Base-by-base conservation (phyloP, 257 asterid species). In the Rhazya stricta region DNA sequence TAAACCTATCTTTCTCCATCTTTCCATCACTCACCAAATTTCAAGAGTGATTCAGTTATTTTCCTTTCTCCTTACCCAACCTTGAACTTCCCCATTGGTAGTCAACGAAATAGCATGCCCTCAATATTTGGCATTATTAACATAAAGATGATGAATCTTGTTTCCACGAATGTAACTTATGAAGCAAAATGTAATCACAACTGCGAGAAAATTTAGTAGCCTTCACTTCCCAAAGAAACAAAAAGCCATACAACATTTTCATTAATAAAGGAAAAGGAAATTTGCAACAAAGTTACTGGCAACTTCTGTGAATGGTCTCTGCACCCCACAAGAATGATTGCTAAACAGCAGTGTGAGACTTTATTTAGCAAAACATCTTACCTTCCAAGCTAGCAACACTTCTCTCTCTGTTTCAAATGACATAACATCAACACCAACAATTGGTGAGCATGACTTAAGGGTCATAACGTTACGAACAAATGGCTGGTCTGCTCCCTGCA, bases 371-470 rank as follows among this genome's bases (percentile, higher is more conserved):
- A 68, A 69, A 76, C 77, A 39, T 45, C 78, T 86, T 90, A 95
- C 99, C 98, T 96, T 92, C 99, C 99, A 95, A 79, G 98, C 99
- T 76, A 88, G 83, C 48, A 95, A 83, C 74, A 95, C 89, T 84
- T 92, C 96, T 79, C 83, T 91, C 83, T 95, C 99, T 3, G 98
- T 87, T 69, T 92, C 97, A 80, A 95, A 92, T 72, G 99, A 89
- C 98, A 95, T 91, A 76, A 95, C 96, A 86, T 95, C 97, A 78
- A 89, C 98, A 78, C 98, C 99, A 85, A 91, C 98, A 84, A 95
- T 95, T 5, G 98, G 96, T 66, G 99, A 80, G 82, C 99, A 95
- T 70, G 99, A 91, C 83, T 91, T 88, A 21, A 95, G 93, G 80
- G 99, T 95, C 97, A 95, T 95, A 78, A 95, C 99, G 78, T 95